Evolutionary conservation across 1,139 yeast species (phyloP).

Genomic region (Kodamaea arcana): DNA sequence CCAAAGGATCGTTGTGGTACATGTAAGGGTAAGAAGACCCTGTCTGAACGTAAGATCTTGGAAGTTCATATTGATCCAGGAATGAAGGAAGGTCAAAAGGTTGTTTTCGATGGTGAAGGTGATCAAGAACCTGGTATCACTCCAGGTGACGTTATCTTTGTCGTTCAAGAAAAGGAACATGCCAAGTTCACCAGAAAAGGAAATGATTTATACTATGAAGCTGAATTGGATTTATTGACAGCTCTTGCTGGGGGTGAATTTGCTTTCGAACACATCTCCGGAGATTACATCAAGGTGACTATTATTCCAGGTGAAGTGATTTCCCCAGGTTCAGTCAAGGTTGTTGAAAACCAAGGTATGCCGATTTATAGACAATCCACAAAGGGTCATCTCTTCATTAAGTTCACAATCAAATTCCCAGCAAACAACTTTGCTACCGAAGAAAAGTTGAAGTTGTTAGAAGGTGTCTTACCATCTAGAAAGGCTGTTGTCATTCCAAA

Average conservation of each 20-base stretch:
- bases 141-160: constrained; percentile 95
- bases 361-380: constrained; percentile 77
- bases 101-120: constrained; percentile 92
- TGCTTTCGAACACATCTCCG: constrained; percentile 79
- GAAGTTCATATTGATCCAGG: constrained; percentile 97
- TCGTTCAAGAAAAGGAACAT: constrained; percentile 86
- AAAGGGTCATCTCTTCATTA: constrained; percentile 66
- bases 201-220: constrained; percentile 80
- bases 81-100: constrained; percentile 91
- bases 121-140: constrained; percentile 94
- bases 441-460: constrained; percentile 63
- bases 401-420: constrained; percentile 74
- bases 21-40: constrained; percentile 88
- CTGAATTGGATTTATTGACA: constrained; percentile 85
- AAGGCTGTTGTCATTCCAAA: constrained; percentile 50
- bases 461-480: constrained; percentile 66
- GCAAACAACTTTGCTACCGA: constrained; percentile 57
- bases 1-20: constrained; percentile 84
- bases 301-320: constrained; percentile 92
- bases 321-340: constrained; percentile 76
- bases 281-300: constrained; percentile 79
- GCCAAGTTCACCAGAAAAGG: constrained; percentile 81
- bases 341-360: constrained; percentile 95
- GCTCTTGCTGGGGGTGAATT: constrained; percentile 96
- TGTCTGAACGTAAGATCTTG: constrained; percentile 83